A percentile compares a stretch with the other conserved stretches of the same genome.
Evolutionary conservation across 2,329 filamentous ascomycete species (phyloP).

Genomic region (Ophidiomyces ophidiicola): DNA sequence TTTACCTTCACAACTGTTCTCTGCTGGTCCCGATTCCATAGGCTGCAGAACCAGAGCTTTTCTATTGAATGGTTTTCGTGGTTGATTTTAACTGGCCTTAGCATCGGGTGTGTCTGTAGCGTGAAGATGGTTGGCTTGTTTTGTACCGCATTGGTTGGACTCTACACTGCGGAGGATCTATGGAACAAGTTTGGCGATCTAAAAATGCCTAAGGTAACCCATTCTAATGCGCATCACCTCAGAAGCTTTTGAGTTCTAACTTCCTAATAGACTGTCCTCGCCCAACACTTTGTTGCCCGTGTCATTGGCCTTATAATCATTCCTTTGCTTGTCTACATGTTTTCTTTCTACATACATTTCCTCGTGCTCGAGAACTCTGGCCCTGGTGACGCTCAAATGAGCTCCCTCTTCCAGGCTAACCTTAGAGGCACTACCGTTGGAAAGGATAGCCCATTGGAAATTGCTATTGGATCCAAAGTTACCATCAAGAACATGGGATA

Average conservation of each 20-base stretch:
- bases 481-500: conserved; percentile 99
- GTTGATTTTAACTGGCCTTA: conserved; percentile 85
- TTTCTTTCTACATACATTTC: conserved; percentile 93
- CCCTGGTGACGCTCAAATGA: conserved; percentile 99
- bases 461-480: conserved; percentile 75
- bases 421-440: conserved; percentile 86
- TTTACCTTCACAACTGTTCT: conserved; percentile 96
- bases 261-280: conserved; percentile 39
- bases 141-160: conserved; percentile 81
- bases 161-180: conserved; percentile 92
- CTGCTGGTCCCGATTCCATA: conserved; percentile 96
- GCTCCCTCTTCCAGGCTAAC: conserved; percentile 96
- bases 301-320: conserved; percentile 79
- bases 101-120: conserved; percentile 95
- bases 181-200: conserved; percentile 96
- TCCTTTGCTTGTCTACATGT: conserved; percentile 81
- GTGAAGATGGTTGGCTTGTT: conserved; percentile 98
- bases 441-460: conserved; percentile 83
- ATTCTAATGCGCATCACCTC: not conserved
- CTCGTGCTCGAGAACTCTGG: conserved; percentile 84
- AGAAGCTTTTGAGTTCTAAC: not conserved
- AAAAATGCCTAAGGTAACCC: conserved; percentile 75
- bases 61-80: conserved; percentile 86
- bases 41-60: conserved; percentile 73
- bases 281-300: conserved; percentile 65